Evolutionary conservation across 2,329 filamentous ascomycete species (phyloP).

Genomic region (Penicillium freii): DNA sequence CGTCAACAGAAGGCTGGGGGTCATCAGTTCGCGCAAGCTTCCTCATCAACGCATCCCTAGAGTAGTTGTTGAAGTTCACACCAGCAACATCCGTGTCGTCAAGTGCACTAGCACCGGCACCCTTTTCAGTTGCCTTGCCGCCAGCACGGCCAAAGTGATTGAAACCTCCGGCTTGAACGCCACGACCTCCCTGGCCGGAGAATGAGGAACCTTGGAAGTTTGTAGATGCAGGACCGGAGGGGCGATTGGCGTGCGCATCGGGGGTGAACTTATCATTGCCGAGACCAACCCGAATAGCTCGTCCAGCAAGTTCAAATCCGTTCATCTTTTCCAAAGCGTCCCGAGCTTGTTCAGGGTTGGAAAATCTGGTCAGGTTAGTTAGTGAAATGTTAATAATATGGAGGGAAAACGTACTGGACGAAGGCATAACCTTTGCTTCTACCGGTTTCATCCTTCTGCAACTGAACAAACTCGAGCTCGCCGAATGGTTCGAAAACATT

Average conservation of each 20-base stretch:
- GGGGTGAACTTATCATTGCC: slow-evolving; percentile 99
- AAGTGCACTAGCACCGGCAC: slow-evolving; percentile 83
- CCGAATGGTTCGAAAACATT: slow-evolving; percentile 98
- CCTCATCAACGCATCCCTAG: slow-evolving; percentile 96
- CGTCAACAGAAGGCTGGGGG: slow-evolving; percentile 57
- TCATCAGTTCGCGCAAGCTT: slow-evolving; percentile 97
- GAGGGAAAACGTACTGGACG: slow-evolving; percentile 73
- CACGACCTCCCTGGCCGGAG: slow-evolving; percentile 84
- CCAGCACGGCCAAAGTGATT: slow-evolving; percentile 85
- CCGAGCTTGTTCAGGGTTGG: slow-evolving; percentile 84
- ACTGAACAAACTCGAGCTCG: slow-evolving; percentile 93
- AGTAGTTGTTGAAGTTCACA: slow-evolving; percentile 99
- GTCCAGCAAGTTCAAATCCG: slow-evolving; percentile 94
- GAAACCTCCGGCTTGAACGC: slow-evolving; percentile 71
- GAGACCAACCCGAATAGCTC: slow-evolving; percentile 96
- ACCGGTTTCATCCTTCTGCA: slow-evolving; percentile 91
- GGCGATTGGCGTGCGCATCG: slow-evolving; percentile 92
- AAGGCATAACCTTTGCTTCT: slow-evolving; percentile 96
- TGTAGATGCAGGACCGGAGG: slow-evolving; percentile 67
- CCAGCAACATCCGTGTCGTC: slow-evolving; percentile 97
- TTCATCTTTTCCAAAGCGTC: slow-evolving; percentile 99
- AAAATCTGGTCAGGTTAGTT: slow-evolving; percentile 64
- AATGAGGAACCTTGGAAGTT: slow-evolving; percentile 87
- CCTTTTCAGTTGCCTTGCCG: slow-evolving; percentile 84
- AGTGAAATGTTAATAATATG: background rate